Base-by-base conservation (phyloP, 495 filamentous ascomycete species). In the Apiosordaria backusii region DNA sequence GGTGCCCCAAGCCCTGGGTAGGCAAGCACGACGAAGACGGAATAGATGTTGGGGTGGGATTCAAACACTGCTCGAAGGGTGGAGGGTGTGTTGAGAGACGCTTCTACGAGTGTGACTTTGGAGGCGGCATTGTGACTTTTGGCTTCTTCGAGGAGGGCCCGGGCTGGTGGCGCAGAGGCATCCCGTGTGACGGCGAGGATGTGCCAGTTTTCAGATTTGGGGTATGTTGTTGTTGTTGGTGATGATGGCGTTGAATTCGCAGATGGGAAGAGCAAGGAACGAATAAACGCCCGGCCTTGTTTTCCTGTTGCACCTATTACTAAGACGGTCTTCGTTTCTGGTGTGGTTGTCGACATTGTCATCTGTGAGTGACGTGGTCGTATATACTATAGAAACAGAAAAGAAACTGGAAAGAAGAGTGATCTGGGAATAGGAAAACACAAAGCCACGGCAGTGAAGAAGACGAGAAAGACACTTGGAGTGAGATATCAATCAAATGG, bases 271-370 rank as follows among this genome's bases (percentile, higher is more conserved):
- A 79, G 65, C 9, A 81, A 73, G 0, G 74, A 66, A 16, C 68
- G 68, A 50, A 80, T 74, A 15, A 79, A 64, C 0, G 72, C 75
- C 16, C 72, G 66, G 45, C 78, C 80, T 62, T 80, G 78, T 35
- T 78, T 80, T 19, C 79, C 79, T 1, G 79, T 81, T 7, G 78
- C 75, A 50, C 78, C 79, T 3, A 74, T 72, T 5, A 81, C 72
- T 21, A 81, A 65, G 26, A 80, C 64, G 4, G 57, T 74, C 29
- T 69, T 25, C 4, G 15, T 65, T 15, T 60, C 29, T 19, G 53
- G 16, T 26, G 52, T 55, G 25, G 59, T 65, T 45, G 57, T 61
- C n/a, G 57, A 26, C 24, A 18, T 59, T 10, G n/a, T n/a, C n/a
- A n/a, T n/a, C n/a, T n/a, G n/a, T n/a, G n/a, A n/a, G 19, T 57